These are phyloP conservation scores for Cladosporium sp. DNA, from an alignment of 2,329 filamentous ascomycete genomes.

Conservation along the genomic window DNA sequence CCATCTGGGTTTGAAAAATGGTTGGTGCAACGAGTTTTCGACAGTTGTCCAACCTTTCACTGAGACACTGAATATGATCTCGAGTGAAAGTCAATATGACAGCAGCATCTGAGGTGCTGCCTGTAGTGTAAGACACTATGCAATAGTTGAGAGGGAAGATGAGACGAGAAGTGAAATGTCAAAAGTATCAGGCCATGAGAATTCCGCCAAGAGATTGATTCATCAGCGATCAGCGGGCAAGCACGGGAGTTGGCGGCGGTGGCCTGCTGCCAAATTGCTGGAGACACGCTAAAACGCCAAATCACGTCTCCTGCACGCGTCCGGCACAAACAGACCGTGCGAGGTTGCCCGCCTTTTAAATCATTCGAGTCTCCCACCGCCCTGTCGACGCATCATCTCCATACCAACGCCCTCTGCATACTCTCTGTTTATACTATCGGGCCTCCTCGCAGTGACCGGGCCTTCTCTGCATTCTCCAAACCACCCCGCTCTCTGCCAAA, in stretches of 20 bases:
- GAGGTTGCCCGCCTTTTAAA: conserved; percentile 11
- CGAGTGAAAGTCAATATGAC: neutral
- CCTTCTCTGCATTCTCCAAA: neutral
- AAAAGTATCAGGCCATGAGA: conserved; percentile 6
- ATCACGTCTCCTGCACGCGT: neutral
- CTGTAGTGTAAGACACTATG: neutral
- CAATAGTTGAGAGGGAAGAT: neutral
- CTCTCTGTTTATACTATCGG: neutral
- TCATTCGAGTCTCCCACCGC: conserved; percentile 3
- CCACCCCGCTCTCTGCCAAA: neutral
- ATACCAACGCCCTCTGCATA: conserved; percentile 5
- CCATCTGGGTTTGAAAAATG: neutral
- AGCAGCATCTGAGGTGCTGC: neutral
- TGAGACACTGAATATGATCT: neutral
- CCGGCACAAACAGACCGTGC: neutral
- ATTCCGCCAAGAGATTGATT: conserved; percentile 8
- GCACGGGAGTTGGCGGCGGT: neutral
- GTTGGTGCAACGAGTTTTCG: neutral
- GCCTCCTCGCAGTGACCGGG: neutral
- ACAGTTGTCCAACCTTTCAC: too few species aligned
- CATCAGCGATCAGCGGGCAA: neutral
- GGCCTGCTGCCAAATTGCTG: neutral
- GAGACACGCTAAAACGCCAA: neutral
- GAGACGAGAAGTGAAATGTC: neutral
- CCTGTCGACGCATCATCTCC: conserved; percentile 7